Base-by-base conservation (phyloP, 805 yeast species). In the Metschnikowia colocasiae region DNA sequence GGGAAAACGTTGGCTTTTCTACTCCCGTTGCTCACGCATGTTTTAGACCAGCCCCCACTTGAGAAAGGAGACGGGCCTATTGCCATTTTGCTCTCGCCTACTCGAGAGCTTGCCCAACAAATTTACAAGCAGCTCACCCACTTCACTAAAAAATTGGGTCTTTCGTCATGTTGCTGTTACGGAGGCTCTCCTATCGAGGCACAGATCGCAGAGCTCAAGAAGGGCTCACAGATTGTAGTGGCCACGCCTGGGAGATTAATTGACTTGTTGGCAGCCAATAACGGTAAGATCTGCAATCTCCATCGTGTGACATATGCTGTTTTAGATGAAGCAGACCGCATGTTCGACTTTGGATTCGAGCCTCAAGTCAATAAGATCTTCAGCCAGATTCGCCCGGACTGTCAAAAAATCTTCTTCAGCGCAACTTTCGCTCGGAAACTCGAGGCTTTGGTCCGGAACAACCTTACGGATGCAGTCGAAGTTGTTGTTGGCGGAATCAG, bases 331-430 rank as follows among this genome's bases (percentile, higher is more conserved):
- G 97, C 98, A 1, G 99, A 94, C 65, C 69, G 99, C 53, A 83
- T 94, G 86, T 92, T 92, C 68, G 99, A 94, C 63, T 72, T 94
- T 78, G 99, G 99, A 1, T 94, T 94, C 67, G 98, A 89, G 57
- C 98, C 99, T 0, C 99, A 94, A 61, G 89, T 94, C 3, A 81
- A 79, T 55, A 87, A 88, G 58, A 84, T 94, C 19, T 73, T 90
- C 60, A 73, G 78, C 13, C 85, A 85, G 31, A 75, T 88, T 2
- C 73, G 97, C 41, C 94, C 94, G 0, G 97, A 91, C 60, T 73
- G 85, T 41, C 98, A 92, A 59, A 86, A 94, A 15, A 92, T 91
- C 3, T 67, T 94, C 22, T 94, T 92, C 61, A 89, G 97, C 9
- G 99, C 99, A 0, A 94, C 99, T 0, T 90, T 94, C 56, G 96